phyloP scores from a whole-genome alignment of 2,329 filamentous ascomycete species.

The Apiospora malaysiana region DNA sequence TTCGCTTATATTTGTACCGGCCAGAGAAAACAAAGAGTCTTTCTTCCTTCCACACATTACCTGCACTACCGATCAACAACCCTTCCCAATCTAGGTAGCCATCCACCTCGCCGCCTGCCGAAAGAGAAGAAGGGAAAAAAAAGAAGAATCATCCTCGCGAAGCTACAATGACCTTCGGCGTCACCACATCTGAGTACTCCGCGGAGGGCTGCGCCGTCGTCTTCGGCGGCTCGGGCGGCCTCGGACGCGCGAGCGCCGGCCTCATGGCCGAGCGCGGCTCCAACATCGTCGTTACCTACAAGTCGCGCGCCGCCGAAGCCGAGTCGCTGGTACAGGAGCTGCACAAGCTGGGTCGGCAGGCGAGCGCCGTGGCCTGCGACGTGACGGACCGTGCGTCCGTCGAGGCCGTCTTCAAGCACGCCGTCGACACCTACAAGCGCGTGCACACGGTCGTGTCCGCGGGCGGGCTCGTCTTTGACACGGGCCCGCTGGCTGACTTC shows the following conservation, averaged over 20 bases:
- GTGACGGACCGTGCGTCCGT: constrained; percentile 18
- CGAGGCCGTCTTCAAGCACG: constrained; percentile 23
- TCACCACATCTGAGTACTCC: constrained; percentile 20
- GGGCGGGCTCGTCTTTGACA: constrained; percentile 20
- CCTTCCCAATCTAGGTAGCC: background rate
- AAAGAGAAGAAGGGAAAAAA: constrained; percentile 36
- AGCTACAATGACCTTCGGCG: constrained; percentile 22
- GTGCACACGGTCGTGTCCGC: constrained; percentile 24
- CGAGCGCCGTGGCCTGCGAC: constrained; percentile 22
- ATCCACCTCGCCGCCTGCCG: background rate
- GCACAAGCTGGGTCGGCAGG: constrained; percentile 20
- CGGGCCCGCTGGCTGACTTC: constrained; percentile 16
- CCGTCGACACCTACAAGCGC: constrained; percentile 17
- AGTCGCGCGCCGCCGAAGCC: constrained; percentile 21
- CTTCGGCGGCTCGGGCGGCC: constrained; percentile 23
- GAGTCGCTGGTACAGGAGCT: constrained; percentile 19
- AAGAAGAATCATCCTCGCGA: constrained; percentile 56
- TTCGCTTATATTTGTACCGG: too few relatives aligned
- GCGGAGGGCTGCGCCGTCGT: constrained; percentile 24
- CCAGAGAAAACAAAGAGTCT: background rate
- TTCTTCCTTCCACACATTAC: background rate
- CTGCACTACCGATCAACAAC: background rate
- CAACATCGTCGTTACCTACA: constrained; percentile 23
- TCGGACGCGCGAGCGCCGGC: constrained; percentile 24
- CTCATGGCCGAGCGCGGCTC: constrained; percentile 23